Evolutionary conservation across 306 rosid genomes (phyloP).

Genomic region (Lathyrus oleraceus): DNA sequence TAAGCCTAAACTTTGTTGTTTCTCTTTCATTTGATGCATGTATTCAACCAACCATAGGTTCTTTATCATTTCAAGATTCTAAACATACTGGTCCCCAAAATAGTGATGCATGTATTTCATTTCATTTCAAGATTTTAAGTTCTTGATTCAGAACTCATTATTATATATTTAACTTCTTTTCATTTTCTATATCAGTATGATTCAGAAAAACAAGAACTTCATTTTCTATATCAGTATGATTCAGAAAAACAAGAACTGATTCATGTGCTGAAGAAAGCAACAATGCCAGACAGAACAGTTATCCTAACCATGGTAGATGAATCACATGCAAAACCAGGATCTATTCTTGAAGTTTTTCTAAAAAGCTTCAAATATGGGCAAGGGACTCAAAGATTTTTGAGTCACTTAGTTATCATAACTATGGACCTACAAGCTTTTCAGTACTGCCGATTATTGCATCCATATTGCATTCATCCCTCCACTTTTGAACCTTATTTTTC

Average conservation of each 20-base stretch:
- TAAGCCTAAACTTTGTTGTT: background rate
- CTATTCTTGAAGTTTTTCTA: constrained; percentile 57
- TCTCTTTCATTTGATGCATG: background rate
- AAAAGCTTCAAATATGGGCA: constrained; percentile 48
- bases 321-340: constrained; percentile 53
- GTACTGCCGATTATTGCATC: constrained; percentile 49
- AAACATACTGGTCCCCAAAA: background rate
- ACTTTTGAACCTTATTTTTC: constrained; percentile 31
- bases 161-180: background rate
- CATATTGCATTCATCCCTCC: constrained; percentile 54
- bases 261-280: constrained; percentile 42
- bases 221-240: constrained; percentile 31
- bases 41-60: background rate
- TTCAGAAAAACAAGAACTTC: no score
- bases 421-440: constrained; percentile 43
- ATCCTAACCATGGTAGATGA: constrained; percentile 56
- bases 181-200: no score
- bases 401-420: constrained; percentile 52
- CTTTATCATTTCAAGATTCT: background rate
- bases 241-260: constrained; percentile 32
- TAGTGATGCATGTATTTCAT: no score
- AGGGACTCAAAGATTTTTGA: constrained; percentile 48
- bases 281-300: constrained; percentile 49
- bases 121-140: no score
- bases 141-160: no score